Evolutionary conservation across 1,284 basidiomycete species (phyloP), one percentile per base, ranked within the genome.

Genomic region (Heterobasidion parviporum): DNA sequence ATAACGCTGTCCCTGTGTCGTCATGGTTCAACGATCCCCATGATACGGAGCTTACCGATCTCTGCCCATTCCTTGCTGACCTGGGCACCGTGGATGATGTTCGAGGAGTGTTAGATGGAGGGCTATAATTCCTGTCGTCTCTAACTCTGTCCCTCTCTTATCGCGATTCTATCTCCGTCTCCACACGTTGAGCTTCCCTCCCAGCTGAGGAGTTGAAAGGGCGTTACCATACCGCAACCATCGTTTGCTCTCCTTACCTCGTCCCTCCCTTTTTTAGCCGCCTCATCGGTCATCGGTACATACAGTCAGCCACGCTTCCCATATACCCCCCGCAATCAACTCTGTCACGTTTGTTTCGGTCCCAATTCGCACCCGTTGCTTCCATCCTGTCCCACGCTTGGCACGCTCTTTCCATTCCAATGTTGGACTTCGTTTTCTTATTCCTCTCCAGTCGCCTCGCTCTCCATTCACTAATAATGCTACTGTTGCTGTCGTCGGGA

Each of bases 1-100:
- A 97, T 74, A 99, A 98, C 67, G 97, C 97, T 46, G 96, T 98
- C 6, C 96, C 96, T 8, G 94, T 99, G 56, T 98, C 95, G 52
- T 96, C 93, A 57, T 99, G 96, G 97, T 99, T 99, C 78, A 98
- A 98, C 71, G 92, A 94, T 72, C 94, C 94, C 9, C 94, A 97
- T 67, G 96, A 98, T 71, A 97, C 95, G 34, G 96, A 98, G 71
- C 76, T 98, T 61, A 96, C 93, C 36, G 96, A 98, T 71, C 76
- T 99, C 48, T 89, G 91, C 62, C 94, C 89, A 41, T 99, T 99
- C 82, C 80, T 99, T 61, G 75, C 89, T 16, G 96, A 99, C 70
- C 80, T 99, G 43, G 82, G 78, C 32, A 75, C 80, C 35, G 93
- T 95, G 36, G 88, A 89, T 59, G 96, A 99, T 68, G 91, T 99